Conservation (phyloP, 1,284 basidiomycete genomes). For the Tilletia setariae region DNA sequence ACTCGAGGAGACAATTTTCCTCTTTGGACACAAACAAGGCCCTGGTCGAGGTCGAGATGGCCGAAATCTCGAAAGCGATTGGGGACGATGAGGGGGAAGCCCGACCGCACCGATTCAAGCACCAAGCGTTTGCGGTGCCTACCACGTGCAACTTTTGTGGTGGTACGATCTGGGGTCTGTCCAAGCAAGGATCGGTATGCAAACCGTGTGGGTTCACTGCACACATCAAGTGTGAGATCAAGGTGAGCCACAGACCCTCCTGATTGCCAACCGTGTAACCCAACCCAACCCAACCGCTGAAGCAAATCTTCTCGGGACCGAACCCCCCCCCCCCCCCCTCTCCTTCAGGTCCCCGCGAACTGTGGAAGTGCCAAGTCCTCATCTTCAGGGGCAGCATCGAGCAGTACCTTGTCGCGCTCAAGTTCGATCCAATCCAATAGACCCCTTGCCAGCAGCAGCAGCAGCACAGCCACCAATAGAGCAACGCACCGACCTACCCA, state of each 20-base stretch:
- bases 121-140: slow-evolving; percentile 37
- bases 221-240: slow-evolving; percentile 44
- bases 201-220: slow-evolving; percentile 42
- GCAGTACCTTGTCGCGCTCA: not conserved
- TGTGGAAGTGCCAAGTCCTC: slow-evolving; percentile 17
- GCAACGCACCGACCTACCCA: too few species aligned
- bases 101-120: slow-evolving; percentile 39
- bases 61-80: slow-evolving; percentile 27
- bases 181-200: slow-evolving; percentile 35
- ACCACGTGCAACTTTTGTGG: slow-evolving; percentile 38
- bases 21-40: slow-evolving; percentile 30
- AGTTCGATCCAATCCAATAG: too few species aligned
- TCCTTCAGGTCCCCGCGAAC: slow-evolving; percentile 29
- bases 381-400: not conserved
- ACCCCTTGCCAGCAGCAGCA: too few species aligned
- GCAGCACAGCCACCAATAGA: too few species aligned
- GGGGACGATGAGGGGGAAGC: slow-evolving; percentile 34
- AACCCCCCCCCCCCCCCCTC: too few species aligned
- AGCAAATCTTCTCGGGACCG: not conserved
- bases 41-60: slow-evolving; percentile 30
- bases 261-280: not conserved
- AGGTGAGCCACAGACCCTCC: slow-evolving; percentile 29
- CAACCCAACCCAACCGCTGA: not conserved
- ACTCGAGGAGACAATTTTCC: slow-evolving; percentile 23
- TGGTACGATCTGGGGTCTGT: slow-evolving; percentile 38